Percentiles rank a stretch among this genome's conserved stretches.
These are phyloP conservation scores for Suillus sp. DNA, from an alignment of 768 basidiomycete genomes.

Conservation along the genomic window DNA sequence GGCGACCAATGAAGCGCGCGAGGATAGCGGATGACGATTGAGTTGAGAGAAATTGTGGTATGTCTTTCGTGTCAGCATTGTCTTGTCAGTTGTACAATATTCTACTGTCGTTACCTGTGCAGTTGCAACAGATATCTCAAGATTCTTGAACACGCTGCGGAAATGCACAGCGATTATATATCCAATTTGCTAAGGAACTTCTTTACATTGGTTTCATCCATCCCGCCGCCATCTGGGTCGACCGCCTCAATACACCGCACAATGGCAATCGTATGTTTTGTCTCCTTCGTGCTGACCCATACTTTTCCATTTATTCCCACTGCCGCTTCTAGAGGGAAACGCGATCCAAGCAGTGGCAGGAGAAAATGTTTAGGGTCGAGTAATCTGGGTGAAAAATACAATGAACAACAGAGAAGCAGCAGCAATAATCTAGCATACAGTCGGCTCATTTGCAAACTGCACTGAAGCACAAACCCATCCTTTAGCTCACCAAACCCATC, in stretches of 20 bases:
- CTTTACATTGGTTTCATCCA: conserved; percentile 56
- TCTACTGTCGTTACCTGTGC: not conserved
- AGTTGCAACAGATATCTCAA: not conserved
- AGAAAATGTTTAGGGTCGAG: conserved; percentile 83
- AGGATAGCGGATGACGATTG: conserved; percentile 69
- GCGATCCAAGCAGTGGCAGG: conserved; percentile 74
- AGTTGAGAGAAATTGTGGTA: conserved; percentile 10
- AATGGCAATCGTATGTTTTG: conserved; percentile 72
- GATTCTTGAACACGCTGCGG: not conserved
- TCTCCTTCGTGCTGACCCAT: conserved; percentile 81
- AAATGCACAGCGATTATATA: conserved; percentile 29
- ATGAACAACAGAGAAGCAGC: conserved; percentile 8
- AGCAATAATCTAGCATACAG: conserved; percentile 53
- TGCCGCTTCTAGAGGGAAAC: conserved; percentile 85
- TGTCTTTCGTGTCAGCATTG: not conserved
- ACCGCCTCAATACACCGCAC: conserved; percentile 80
- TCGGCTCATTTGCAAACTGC: conserved; percentile 85
- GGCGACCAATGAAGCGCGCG: conserved; percentile 70
- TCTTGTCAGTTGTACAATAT: conserved; percentile 15
- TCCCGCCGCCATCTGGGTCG: conserved; percentile 71
- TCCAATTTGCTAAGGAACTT: conserved; percentile 52
- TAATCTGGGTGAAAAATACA: conserved; percentile 48
- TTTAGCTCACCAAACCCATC: conserved; percentile 94
- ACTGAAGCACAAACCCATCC: conserved; percentile 80
- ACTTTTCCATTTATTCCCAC: conserved; percentile 91